Percentiles rank a stretch among this genome's conserved stretches.
phyloP scores from a whole-genome alignment of 129 eudicot species.

The Silybum marianum region DNA sequence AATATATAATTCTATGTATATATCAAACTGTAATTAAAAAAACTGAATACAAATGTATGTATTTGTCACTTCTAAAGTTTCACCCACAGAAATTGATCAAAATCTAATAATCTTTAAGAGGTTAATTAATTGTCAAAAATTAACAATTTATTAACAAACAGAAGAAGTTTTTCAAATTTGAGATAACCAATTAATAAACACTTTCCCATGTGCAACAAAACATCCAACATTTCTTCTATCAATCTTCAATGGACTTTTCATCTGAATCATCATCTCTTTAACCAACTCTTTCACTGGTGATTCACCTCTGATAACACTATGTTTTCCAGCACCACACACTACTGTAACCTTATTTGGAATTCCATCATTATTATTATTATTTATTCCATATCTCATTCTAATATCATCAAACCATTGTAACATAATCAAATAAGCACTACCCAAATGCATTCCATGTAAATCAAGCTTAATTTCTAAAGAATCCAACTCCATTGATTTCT shows the following conservation, averaged over 20 bases:
- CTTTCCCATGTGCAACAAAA: constrained; percentile 69
- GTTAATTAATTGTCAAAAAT: neutral
- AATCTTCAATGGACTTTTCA: constrained; percentile 66
- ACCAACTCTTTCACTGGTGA: constrained; percentile 66
- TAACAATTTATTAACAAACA: neutral
- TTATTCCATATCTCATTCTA: constrained; percentile 31
- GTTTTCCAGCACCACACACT: constrained; percentile 81
- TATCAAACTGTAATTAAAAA: neutral
- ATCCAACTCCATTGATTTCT: constrained; percentile 53
- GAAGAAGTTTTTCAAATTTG: neutral
- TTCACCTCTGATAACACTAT: constrained; percentile 61
- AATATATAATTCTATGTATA: too few species aligned
- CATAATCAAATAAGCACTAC: constrained; percentile 59
- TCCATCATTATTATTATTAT: constrained; percentile 6
- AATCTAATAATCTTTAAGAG: too few species aligned
- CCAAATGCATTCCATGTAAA: constrained; percentile 90
- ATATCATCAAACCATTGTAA: constrained; percentile 74
- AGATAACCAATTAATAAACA: constrained; percentile 58
- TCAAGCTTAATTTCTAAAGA: constrained; percentile 68
- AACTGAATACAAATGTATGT: neutral
- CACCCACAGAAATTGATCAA: too few species aligned
- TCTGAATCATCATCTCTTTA: constrained; percentile 56
- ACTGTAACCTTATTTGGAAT: constrained; percentile 61
- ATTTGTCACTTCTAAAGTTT: too few species aligned
- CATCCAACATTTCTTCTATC: constrained; percentile 74